A percentile compares a stretch with the other conserved stretches of the same genome.
These are phyloP conservation scores for Nicotiana tomentosiformis DNA, from an alignment of 257 asterid genomes.

Conservation along the genomic window DNA sequence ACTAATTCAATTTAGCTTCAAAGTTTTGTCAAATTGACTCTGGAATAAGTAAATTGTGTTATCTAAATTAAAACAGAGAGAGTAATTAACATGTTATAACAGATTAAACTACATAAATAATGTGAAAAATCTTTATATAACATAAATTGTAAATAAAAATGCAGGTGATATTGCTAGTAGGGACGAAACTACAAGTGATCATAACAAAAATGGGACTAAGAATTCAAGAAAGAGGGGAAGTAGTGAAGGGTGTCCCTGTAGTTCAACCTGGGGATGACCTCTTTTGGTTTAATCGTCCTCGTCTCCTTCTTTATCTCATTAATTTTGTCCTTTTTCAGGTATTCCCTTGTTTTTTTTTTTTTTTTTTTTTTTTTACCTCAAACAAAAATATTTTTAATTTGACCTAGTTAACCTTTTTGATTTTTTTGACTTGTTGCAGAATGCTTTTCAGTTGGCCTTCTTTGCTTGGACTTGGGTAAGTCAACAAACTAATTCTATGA, in stretches of 20 bases:
- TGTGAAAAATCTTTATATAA: too few relatives aligned
- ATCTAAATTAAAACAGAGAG: too few relatives aligned
- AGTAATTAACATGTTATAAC: neutral
- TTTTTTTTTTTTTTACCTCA: too few relatives aligned
- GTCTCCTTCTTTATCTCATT: constrained; percentile 61
- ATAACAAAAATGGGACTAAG: constrained; percentile 87
- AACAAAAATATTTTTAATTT: neutral
- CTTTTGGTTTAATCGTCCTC: constrained; percentile 88
- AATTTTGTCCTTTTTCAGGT: constrained; percentile 95
- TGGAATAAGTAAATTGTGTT: too few relatives aligned
- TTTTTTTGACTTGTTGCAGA: constrained; percentile 36
- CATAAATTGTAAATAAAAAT: neutral
- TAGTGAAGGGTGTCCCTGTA: constrained; percentile 69
- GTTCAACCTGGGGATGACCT: constrained; percentile 79
- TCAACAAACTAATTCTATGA: neutral
- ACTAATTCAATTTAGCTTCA: too few relatives aligned
- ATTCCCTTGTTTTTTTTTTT: neutral
- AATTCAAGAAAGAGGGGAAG: constrained; percentile 70
- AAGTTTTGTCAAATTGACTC: too few relatives aligned
- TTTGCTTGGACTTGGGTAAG: constrained; percentile 94
- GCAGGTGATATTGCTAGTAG: constrained; percentile 73
- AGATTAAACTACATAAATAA: too few relatives aligned
- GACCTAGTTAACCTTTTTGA: neutral
- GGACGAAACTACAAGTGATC: constrained; percentile 83
- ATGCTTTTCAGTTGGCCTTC: constrained; percentile 94